Conservation (phyloP, 2,329 filamentous ascomycete genomes). For the Chrysoporthe deuterocubensis region DNA sequence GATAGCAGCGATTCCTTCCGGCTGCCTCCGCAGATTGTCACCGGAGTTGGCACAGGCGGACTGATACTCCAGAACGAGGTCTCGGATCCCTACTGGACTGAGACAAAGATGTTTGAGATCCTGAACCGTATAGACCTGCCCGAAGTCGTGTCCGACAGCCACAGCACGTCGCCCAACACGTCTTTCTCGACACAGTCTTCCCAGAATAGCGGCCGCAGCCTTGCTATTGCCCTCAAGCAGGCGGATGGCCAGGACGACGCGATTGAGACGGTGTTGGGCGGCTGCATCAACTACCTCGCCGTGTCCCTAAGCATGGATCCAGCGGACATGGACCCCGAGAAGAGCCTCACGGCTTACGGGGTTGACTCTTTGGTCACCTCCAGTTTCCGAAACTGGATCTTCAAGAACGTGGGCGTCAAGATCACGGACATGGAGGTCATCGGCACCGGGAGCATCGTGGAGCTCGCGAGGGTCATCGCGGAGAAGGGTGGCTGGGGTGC, state of each 20-base stretch:
- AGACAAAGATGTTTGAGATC: slow-evolving; percentile 52
- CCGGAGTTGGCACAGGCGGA: slow-evolving; percentile 59
- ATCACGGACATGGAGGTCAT: slow-evolving; percentile 49
- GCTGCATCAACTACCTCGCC: slow-evolving; percentile 52
- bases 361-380: slow-evolving; percentile 55
- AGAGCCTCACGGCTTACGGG: slow-evolving; percentile 45
- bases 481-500: slow-evolving; percentile 25
- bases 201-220: slow-evolving; percentile 30
- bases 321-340: slow-evolving; percentile 53
- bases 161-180: slow-evolving; percentile 14
- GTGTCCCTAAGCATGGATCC: slow-evolving; percentile 52
- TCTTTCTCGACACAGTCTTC: slow-evolving; percentile 9
- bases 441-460: slow-evolving; percentile 26
- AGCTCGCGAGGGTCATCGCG: slow-evolving; percentile 23
- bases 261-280: slow-evolving; percentile 47
- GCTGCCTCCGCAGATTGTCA: slow-evolving; percentile 53
- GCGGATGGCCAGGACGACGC: slow-evolving; percentile 46
- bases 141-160: background rate
- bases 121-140: slow-evolving; percentile 53
- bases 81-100: slow-evolving; percentile 58
- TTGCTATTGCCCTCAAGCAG: slow-evolving; percentile 46
- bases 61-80: slow-evolving; percentile 56
- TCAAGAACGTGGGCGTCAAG: slow-evolving; percentile 51
- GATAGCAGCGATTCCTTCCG: slow-evolving; percentile 34
- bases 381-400: slow-evolving; percentile 56